Percentiles rank a stretch among this genome's conserved stretches.
Conservation (phyloP, 352 stramenopile species). For the Globisporangium barbulae region DNA sequence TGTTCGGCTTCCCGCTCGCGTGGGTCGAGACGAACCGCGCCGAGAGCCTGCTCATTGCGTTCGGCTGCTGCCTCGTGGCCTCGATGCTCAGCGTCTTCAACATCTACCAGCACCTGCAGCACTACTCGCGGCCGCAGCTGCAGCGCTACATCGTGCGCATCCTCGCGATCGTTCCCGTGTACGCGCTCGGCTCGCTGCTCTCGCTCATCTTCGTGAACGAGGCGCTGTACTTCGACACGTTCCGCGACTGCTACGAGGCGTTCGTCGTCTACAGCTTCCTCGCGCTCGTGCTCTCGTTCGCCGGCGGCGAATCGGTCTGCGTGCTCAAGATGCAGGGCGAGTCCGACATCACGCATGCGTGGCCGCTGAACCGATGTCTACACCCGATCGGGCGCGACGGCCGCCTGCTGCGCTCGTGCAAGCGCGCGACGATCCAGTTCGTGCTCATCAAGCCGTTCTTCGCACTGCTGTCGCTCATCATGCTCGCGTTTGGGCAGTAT, state of each 20-base stretch:
- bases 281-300: constrained; percentile 87
- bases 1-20: constrained; percentile 60
- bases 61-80: constrained; percentile 51
- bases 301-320: constrained; percentile 85
- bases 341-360: constrained; percentile 76
- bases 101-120: constrained; percentile 82
- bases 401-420: constrained; percentile 80
- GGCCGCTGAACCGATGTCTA: constrained; percentile 74
- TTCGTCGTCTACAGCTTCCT: constrained; percentile 93
- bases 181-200: constrained; percentile 79
- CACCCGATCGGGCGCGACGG: constrained; percentile 76
- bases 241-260: constrained; percentile 91
- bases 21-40: constrained; percentile 72
- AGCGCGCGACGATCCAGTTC: constrained; percentile 91
- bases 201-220: constrained; percentile 80
- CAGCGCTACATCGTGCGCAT: constrained; percentile 90
- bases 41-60: constrained; percentile 49
- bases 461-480: constrained; percentile 78
- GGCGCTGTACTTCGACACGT: constrained; percentile 82
- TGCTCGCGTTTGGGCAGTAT: constrained; percentile 76
- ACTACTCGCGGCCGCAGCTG: constrained; percentile 79
- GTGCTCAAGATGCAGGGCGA: constrained; percentile 87
- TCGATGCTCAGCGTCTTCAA: constrained; percentile 73
- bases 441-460: constrained; percentile 91
- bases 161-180: constrained; percentile 84